Conservation (phyloP, 768 basidiomycete genomes). For the Auricularia sp. region DNA sequence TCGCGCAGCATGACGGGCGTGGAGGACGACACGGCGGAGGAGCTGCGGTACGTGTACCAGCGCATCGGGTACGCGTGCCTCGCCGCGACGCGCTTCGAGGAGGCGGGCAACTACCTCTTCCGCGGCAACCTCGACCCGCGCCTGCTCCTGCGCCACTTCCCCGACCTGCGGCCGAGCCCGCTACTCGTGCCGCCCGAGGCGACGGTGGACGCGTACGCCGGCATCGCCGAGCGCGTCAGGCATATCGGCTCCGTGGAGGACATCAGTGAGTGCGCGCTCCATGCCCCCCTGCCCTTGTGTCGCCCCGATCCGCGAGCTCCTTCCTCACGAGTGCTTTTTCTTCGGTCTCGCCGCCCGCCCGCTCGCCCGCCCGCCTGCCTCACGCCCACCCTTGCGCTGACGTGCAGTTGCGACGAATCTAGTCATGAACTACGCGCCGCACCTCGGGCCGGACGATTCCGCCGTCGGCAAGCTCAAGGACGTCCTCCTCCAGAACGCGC, state of each 20-base stretch:
- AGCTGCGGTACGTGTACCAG: slow-evolving; percentile 71
- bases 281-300: slow-evolving; percentile 12
- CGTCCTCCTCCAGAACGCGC: slow-evolving; percentile 53
- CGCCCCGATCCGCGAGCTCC: slow-evolving; percentile 16
- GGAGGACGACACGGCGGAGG: slow-evolving; percentile 45
- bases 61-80: slow-evolving; percentile 74
- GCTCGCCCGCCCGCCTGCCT: slow-evolving; percentile 21
- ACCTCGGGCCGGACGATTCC: slow-evolving; percentile 61
- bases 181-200: slow-evolving; percentile 25
- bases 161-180: slow-evolving; percentile 60
- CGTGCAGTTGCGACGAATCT: slow-evolving; percentile 73
- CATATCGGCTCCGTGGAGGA: slow-evolving; percentile 63
- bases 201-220: slow-evolving; percentile 65
- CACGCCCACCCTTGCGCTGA: slow-evolving; percentile 39
- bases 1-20: slow-evolving; percentile 35
- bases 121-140: slow-evolving; percentile 79
- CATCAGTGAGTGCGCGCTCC: slow-evolving; percentile 60
- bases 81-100: slow-evolving; percentile 70
- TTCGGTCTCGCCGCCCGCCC: slow-evolving; percentile 17
- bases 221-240: slow-evolving; percentile 64
- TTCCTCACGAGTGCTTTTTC: slow-evolving; percentile 12
- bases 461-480: slow-evolving; percentile 58
- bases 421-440: slow-evolving; percentile 88
- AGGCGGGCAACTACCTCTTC: slow-evolving; percentile 70
- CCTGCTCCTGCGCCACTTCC: slow-evolving; percentile 69